phyloP scores from a whole-genome alignment of 2,329 filamentous ascomycete genomes.

The Teratosphaeria viscida region DNA sequence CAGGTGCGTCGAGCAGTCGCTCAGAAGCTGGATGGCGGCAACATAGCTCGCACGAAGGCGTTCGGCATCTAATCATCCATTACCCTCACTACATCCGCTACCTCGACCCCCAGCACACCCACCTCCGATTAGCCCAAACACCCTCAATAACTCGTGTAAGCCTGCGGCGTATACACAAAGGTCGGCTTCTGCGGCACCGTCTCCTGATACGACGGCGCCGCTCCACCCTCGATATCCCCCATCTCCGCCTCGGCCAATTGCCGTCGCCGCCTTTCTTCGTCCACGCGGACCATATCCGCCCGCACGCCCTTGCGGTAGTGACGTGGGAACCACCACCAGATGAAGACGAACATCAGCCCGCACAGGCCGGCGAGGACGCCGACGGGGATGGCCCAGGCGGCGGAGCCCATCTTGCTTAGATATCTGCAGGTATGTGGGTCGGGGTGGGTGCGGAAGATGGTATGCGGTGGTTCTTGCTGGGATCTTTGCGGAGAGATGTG shows the following conservation, averaged over 20 bases:
- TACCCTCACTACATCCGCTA: too few species aligned
- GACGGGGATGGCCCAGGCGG: slow-evolving; percentile 12
- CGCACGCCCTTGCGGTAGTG: slow-evolving; percentile 13
- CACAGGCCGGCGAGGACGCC: slow-evolving; percentile 17
- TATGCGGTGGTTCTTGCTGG: background rate
- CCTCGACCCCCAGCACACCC: too few species aligned
- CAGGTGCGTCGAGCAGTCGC: too few species aligned
- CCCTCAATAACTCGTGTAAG: slow-evolving; percentile 1
- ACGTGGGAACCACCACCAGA: slow-evolving; percentile 22
- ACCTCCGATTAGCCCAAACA: background rate
- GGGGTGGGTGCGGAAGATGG: background rate
- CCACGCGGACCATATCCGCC: slow-evolving; percentile 10
- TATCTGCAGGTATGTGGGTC: background rate
- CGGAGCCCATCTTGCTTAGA: background rate
- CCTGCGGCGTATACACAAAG: slow-evolving; percentile 6
- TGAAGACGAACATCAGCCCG: slow-evolving; percentile 12
- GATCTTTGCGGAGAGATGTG: background rate
- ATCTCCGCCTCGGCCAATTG: slow-evolving; percentile 1
- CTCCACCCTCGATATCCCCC: background rate
- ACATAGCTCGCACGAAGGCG: too few species aligned
- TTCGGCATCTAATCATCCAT: too few species aligned
- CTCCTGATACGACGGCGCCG: background rate
- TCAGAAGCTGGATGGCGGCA: too few species aligned
- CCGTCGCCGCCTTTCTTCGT: slow-evolving; percentile 4
- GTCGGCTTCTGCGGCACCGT: background rate